A percentile compares a stretch with the other conserved stretches of the same genome.
Conservation (phyloP, 2,329 filamentous ascomycete genomes). For the Talaromyces sp. region DNA sequence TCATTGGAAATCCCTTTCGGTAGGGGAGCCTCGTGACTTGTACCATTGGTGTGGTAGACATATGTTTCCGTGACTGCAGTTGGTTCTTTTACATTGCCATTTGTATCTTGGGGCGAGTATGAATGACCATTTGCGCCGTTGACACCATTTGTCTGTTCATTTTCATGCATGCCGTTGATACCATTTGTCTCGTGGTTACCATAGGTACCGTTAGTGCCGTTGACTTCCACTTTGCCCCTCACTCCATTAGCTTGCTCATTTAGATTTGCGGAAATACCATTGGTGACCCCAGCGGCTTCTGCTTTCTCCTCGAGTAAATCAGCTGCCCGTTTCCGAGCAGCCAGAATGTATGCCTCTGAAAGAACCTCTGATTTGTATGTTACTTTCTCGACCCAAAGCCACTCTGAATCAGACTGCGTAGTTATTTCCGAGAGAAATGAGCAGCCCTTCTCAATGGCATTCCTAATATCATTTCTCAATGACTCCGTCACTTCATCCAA, state of each 20-base stretch:
- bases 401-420: conserved; percentile 14
- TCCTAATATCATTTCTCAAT: neutral
- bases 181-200: neutral
- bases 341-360: conserved; percentile 28
- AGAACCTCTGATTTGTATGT: conserved; percentile 23
- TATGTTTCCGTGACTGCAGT: neutral
- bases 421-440: neutral
- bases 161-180: neutral
- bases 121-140: neutral
- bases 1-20: neutral
- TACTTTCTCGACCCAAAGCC: conserved; percentile 26
- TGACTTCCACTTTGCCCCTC: neutral
- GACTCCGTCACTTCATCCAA: neutral
- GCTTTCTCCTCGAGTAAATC: neutral
- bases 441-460: neutral
- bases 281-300: neutral
- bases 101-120: neutral
- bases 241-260: neutral
- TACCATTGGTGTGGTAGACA: neutral
- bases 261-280: neutral
- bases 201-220: neutral
- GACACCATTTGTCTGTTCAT: neutral
- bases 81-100: neutral
- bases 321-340: conserved; percentile 22
- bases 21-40: neutral